A percentile compares a stretch with the other conserved stretches of the same genome.
These are phyloP conservation scores for Miamiensis avidus DNA, from an alignment of 169 alveolate species.

Conservation along the genomic window DNA sequence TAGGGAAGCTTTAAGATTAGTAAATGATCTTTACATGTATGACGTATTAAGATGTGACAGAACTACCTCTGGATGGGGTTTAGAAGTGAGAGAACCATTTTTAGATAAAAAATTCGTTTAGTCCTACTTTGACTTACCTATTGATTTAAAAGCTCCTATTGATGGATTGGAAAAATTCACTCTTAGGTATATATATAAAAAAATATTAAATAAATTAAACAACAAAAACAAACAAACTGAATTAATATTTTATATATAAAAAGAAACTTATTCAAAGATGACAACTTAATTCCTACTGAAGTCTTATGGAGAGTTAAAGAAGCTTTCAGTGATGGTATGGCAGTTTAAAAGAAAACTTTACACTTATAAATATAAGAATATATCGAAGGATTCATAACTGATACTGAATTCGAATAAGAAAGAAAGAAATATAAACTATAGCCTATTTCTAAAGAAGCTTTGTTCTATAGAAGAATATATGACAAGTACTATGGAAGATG, in stretches of 20 bases:
- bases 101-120: constrained; percentile 76
- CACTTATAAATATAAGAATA: neutral
- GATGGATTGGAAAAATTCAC: neutral
- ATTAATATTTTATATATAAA: too few relatives aligned
- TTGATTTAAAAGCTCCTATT: constrained; percentile 49
- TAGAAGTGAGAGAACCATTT: constrained; percentile 91
- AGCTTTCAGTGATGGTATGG: constrained; percentile 85
- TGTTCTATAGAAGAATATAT: neutral
- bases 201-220: too few relatives aligned
- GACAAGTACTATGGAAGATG: neutral
- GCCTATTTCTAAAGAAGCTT: neutral
- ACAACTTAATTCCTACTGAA: constrained; percentile 69
- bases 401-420: neutral
- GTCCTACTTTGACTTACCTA: neutral
- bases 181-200: neutral
- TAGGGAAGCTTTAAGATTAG: constrained; percentile 78
- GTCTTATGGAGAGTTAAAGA: constrained; percentile 88
- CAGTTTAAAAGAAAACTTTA: neutral
- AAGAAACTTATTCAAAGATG: neutral
- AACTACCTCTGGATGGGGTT: constrained; percentile 87
- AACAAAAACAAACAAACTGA: too few relatives aligned
- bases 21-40: constrained; percentile 72
- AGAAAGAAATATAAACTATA: neutral
- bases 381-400: neutral
- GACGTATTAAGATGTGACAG: constrained; percentile 87